Base-by-base conservation (phyloP, 108 stramenopile species). In the Nitzschia putrida region DNA sequence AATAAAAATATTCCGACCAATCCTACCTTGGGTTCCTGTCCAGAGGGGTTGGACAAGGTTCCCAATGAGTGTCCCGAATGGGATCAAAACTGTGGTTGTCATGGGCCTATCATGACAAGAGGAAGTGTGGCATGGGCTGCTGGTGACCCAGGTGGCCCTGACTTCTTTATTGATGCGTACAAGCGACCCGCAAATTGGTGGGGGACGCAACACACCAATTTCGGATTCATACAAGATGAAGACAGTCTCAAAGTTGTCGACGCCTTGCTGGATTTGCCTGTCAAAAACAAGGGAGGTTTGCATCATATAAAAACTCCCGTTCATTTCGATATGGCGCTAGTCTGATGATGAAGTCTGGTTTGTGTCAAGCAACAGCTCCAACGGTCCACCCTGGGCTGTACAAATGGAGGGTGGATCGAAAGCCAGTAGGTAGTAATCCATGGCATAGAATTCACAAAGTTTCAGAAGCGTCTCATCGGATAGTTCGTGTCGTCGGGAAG, bases 61-160 rank as follows among this genome's bases (percentile, higher is more conserved):
- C 16, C 20, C 3, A 64, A 61, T 4, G 51, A 81, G 1, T 91
- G 89, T 73, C 89, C 89, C 7, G 63, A 64, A 45, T 85, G 85
- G 68, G 91, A 92, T 69, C 60, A 64, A 10, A 50, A 76, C 38
- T 89, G 88, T 65, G 88, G 74, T 12, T 92, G 91, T 65, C 89
- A 91, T 58, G 89, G 89, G 16, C 82, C 82, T 2, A 40, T 83
- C 38, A 91, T 91, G 87, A 86, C 79, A n/a, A 58, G 76, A 56
- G 90, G 90, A 6, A 79, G 83, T 77, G 90, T 91, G 2, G 90
- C 76, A 23, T 91, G 90, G 90, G 90, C 90, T 0, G 90, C 80
- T 8, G 90, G 90, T 24, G 63, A 76, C 3, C 57, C 82, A 7
- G 72, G 73, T 2, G 88, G 88, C 13, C 87, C 90, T 11, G 87